phyloP scores from a whole-genome alignment of 345 rosid species.

The Euphorbia pulcherrima region DNA sequence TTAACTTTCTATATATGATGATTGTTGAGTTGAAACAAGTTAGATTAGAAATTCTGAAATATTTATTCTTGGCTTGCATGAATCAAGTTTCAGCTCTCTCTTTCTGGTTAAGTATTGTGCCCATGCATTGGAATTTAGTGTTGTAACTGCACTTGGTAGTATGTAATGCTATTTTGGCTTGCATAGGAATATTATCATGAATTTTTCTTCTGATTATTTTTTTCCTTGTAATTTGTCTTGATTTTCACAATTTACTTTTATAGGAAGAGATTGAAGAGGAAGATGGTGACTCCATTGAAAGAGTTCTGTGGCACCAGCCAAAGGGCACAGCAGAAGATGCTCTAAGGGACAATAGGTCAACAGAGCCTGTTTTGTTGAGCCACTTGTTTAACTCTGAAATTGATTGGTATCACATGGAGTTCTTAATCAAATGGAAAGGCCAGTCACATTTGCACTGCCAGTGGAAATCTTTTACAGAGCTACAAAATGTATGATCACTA shows the following conservation, averaged over 20 bases:
- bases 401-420: slow-evolving; percentile 90
- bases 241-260: slow-evolving; percentile 14
- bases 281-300: slow-evolving; percentile 91
- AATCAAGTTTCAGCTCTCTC: background rate
- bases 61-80: background rate
- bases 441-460: slow-evolving; percentile 98
- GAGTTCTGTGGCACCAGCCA: slow-evolving; percentile 96
- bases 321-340: slow-evolving; percentile 80
- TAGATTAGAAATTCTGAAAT: background rate
- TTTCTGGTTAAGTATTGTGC: background rate
- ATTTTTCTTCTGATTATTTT: background rate
- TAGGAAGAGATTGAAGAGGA: slow-evolving; percentile 96
- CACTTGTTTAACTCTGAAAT: slow-evolving; percentile 70
- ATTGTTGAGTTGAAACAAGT: background rate
- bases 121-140: background rate
- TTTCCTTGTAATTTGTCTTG: background rate
- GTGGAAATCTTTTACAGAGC: slow-evolving; percentile 78
- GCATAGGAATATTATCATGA: background rate
- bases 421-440: slow-evolving; percentile 98
- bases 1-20: background rate
- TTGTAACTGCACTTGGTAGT: background rate
- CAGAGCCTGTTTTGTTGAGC: slow-evolving; percentile 67
- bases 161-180: background rate
- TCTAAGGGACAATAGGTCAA: slow-evolving; percentile 48
- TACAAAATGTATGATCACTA: slow-evolving; percentile 69